Conservation (phyloP, 2,329 filamentous ascomycete genomes). For the Bipolaris cookei region DNA sequence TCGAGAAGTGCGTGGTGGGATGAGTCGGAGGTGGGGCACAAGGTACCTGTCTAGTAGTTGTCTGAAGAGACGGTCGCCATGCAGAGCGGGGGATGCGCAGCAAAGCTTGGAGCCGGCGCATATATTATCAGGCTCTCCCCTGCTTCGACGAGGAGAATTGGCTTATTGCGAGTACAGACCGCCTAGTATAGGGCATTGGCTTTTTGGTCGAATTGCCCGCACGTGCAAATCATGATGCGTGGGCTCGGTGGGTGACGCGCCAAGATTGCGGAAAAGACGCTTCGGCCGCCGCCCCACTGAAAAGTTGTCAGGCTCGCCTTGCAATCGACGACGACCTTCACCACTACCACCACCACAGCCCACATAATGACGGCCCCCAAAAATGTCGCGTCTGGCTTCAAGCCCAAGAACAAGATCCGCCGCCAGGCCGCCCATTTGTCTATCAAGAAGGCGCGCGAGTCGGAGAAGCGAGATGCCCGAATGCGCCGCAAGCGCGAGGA, state of each 20-base stretch:
- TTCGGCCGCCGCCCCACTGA: conserved; percentile 20
- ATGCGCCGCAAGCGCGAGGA: conserved; percentile 84
- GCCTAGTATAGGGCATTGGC: conserved; percentile 3
- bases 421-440: conserved; percentile 79
- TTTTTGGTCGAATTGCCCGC: conserved; percentile 15
- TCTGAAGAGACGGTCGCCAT: conserved; percentile 33
- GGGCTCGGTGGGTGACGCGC: conserved; percentile 8
- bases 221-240: not conserved
- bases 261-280: conserved; percentile 15
- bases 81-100: conserved; percentile 45
- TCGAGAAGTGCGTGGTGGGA: conserved; percentile 46
- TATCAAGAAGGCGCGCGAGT: conserved; percentile 77
- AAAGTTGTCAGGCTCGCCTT: conserved; percentile 17
- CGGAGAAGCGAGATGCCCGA: conserved; percentile 75
- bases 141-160: conserved; percentile 30
- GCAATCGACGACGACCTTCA: not conserved
- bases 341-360: no score
- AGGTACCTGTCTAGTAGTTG: conserved; percentile 30
- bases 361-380: conserved; percentile 58
- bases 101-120: conserved; percentile 51
- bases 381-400: conserved; percentile 58
- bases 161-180: conserved; percentile 11
- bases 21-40: conserved; percentile 42
- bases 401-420: conserved; percentile 77
- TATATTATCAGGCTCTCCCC: conserved; percentile 25